Conservation (phyloP, 352 stramenopile genomes). For the Globisporangium splendens region DNA sequence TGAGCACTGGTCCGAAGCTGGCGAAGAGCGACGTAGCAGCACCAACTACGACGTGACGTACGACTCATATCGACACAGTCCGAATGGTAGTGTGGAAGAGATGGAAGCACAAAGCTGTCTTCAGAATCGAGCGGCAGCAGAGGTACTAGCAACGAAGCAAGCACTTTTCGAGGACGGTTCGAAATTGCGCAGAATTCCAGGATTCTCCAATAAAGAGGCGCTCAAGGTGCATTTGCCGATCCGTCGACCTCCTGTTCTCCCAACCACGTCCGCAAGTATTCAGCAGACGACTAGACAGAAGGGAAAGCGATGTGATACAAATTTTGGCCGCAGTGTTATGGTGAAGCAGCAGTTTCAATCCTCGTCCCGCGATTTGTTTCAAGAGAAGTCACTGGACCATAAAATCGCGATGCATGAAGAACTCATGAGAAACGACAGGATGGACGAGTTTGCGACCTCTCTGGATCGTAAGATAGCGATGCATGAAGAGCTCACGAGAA, state of each 20-base stretch:
- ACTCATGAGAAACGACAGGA: background rate
- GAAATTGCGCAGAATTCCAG: constrained; percentile 16
- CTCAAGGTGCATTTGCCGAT: constrained; percentile 11
- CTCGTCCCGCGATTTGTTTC: background rate
- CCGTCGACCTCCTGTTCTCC: background rate
- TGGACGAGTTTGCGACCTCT: too few species aligned
- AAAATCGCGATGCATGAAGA: constrained; percentile 19
- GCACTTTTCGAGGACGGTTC: background rate
- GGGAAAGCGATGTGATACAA: background rate
- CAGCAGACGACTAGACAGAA: constrained; percentile 1
- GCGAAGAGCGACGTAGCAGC: background rate
- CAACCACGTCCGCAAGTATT: background rate
- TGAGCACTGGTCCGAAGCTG: constrained; percentile 5
- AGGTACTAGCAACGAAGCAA: constrained; percentile 1
- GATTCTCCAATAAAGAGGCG: constrained; percentile 19
- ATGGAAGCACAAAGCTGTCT: background rate
- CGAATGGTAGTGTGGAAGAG: background rate
- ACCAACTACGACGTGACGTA: background rate
- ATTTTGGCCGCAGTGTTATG: constrained; percentile 1
- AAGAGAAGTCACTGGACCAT: constrained; percentile 14
- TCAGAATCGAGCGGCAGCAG: background rate
- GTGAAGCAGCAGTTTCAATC: constrained; percentile 17
- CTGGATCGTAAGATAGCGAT: constrained; percentile 17
- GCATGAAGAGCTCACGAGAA: constrained; percentile 12
- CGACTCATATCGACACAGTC: background rate